A percentile compares a stretch with the other conserved stretches of the same genome.
Conservation (phyloP, 176 grass and related monocot species). For the Phoenix dactylifera region DNA sequence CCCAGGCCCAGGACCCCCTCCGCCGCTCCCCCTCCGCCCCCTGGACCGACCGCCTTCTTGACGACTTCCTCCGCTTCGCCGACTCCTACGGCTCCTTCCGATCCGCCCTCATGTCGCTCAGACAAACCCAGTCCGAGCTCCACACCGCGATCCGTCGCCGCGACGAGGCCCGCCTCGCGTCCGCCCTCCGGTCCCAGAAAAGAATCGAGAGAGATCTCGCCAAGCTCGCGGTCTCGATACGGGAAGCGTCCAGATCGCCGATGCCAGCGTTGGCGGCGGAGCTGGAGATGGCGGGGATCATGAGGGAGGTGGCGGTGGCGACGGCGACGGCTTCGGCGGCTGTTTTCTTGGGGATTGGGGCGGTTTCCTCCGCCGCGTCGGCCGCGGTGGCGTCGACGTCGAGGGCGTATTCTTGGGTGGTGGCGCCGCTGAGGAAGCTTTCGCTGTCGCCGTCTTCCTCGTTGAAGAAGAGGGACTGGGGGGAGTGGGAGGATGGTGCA, state of each 20-base stretch:
- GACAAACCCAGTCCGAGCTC: constrained; percentile 29
- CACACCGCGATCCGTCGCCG: constrained; percentile 32
- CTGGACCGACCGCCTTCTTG: constrained; percentile 40
- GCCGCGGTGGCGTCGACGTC: not conserved
- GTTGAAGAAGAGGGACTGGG: constrained; percentile 16
- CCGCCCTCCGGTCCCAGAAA: constrained; percentile 25
- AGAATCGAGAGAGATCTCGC: constrained; percentile 42
- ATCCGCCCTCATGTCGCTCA: constrained; percentile 36
- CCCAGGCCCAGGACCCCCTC: constrained; percentile 36
- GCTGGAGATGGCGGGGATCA: constrained; percentile 27
- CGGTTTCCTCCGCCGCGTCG: constrained; percentile 24
- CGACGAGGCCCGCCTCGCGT: constrained; percentile 27
- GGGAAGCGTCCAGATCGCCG: not conserved
- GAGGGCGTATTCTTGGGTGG: constrained; percentile 9
- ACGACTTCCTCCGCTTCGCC: constrained; percentile 55
- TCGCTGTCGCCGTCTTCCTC: constrained; percentile 17
- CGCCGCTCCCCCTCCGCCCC: not conserved
- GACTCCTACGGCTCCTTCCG: constrained; percentile 60
- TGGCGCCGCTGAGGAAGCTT: constrained; percentile 28
- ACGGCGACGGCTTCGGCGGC: constrained; percentile 29
- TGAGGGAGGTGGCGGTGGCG: constrained; percentile 34
- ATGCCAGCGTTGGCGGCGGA: constrained; percentile 12
- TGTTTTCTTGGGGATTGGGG: constrained; percentile 31
- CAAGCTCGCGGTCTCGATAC: not conserved
- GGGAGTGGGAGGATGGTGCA: constrained; percentile 22